Conservation (phyloP, 805 yeast genomes). For the Kodamaea laetipori region DNA sequence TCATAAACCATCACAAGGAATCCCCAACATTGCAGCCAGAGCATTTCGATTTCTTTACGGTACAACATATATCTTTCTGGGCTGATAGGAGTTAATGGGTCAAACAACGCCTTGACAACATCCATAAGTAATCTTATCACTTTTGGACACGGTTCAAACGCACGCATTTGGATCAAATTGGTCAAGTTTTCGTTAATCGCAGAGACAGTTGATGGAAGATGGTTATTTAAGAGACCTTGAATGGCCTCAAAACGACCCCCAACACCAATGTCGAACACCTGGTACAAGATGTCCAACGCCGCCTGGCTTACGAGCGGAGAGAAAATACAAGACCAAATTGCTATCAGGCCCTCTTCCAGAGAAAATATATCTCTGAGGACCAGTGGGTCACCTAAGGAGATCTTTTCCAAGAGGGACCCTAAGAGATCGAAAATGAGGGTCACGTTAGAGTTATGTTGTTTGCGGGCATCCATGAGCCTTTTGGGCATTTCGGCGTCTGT, state of each 20-base stretch:
- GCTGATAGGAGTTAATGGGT: conserved; percentile 64
- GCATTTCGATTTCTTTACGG: conserved; percentile 31
- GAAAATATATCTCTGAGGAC: conserved; percentile 25
- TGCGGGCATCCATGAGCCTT: conserved; percentile 25
- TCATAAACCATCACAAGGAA: conserved; percentile 69
- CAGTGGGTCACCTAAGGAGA: conserved; percentile 34
- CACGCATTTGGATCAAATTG: conserved; percentile 47
- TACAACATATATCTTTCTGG: conserved; percentile 11
- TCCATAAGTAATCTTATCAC: conserved; percentile 77
- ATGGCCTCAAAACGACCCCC: conserved; percentile 76
- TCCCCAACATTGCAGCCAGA: conserved; percentile 76
- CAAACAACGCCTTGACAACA: conserved; percentile 59
- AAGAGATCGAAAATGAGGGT: conserved; percentile 23
- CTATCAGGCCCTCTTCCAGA: conserved; percentile 46
- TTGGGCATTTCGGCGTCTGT: conserved; percentile 21
- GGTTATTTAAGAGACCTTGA: conserved; percentile 49
- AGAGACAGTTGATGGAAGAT: conserved; percentile 47
- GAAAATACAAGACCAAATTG: conserved; percentile 75
- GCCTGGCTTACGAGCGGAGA: conserved; percentile 69
- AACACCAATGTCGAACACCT: conserved; percentile 65
- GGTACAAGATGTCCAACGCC: conserved; percentile 70
- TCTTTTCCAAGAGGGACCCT: conserved; percentile 30
- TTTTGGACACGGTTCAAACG: conserved; percentile 74
- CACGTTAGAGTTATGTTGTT: conserved; percentile 36
- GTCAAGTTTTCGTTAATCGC: conserved; percentile 52